Evolutionary conservation across 208 protist genomes (phyloP), one percentile per base, ranked within the genome.

Genomic region (Acanthamoeba lenticulata): DNA sequence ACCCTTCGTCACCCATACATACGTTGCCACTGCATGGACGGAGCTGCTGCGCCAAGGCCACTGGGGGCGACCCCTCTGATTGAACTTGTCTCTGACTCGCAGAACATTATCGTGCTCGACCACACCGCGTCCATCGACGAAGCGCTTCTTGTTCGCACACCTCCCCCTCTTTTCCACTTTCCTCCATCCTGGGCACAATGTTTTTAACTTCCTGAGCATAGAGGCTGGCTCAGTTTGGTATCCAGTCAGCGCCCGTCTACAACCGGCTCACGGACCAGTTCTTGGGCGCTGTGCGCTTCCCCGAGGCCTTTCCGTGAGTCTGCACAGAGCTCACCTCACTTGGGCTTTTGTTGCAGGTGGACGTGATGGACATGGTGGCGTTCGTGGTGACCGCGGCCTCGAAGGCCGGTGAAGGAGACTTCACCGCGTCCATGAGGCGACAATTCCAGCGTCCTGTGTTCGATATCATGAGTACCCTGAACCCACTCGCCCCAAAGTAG

Each of bases 361-460:
- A 81, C 69, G 69, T 81, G 69, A 81, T 81, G 69, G 69, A 81
- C 69, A 81, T 81, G 69, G 69, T 81, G 69, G 69, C 38, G 17
- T 81, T 81, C 27, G 69, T 81, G 34, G 69, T 81, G 69, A 36
- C 36, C 38, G 69, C 38, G 1, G 27, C 69, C 17, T 81, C 69
- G 2, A 29, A 81, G 27, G n/a, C 69, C 36, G 40, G 24, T 24
- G 69, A 81, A 17, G 40, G 7, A 6, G 69, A 81, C 69, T 21
- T 81, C 19, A 45, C n/a, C 38, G 38, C 40, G 38, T 29, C 69
- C 36, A 81, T 81, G 69, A 42, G 44, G 36, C 32, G 34, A 6
- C 69, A 81, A 5, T 81, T 81, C 40, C 11, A 32, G 34, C 69
- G 69, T 9, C 69, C 69, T 4, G 69, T 81, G 36, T 81, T 47